Evolutionary conservation across 192 early-diverging fungal genomes (phyloP).

Genomic region (Linnemannia exigua): DNA sequence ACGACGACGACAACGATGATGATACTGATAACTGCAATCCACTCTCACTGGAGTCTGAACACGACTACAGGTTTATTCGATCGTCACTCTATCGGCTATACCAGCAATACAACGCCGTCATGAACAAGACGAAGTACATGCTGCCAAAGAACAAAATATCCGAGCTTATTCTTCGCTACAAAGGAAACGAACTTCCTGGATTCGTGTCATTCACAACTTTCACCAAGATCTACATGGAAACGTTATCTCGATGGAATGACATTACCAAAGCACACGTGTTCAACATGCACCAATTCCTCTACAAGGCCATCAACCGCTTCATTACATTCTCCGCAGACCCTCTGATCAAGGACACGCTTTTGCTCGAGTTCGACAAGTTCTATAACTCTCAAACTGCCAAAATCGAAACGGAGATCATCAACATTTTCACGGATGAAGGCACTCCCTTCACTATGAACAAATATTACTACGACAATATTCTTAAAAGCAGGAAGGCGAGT

Average conservation of each 20-base stretch:
- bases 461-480: conserved; percentile 36
- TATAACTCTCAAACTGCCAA: conserved; percentile 32
- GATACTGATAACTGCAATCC: neutral
- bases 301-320: conserved; percentile 25
- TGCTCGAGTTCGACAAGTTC: conserved; percentile 46
- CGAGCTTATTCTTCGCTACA: conserved; percentile 34
- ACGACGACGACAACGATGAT: too few species aligned
- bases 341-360: conserved; percentile 32
- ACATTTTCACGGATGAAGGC: conserved; percentile 31
- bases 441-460: conserved; percentile 50
- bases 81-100: conserved; percentile 32
- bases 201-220: conserved; percentile 51
- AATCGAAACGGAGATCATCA: conserved; percentile 31
- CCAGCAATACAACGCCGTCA: conserved; percentile 22
- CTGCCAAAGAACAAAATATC: conserved; percentile 31
- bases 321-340: conserved; percentile 28
- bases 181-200: conserved; percentile 41
- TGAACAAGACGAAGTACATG: conserved; percentile 41
- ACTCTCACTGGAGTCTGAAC: conserved; percentile 2
- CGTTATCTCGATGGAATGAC: conserved; percentile 26
- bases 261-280: conserved; percentile 31
- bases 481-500: conserved; percentile 32
- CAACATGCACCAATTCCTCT: conserved; percentile 35
- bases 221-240: conserved; percentile 46
- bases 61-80: conserved; percentile 28